These are phyloP conservation scores for Acmispon strigosus DNA, from an alignment of 306 rosid species.

Conservation along the genomic window DNA sequence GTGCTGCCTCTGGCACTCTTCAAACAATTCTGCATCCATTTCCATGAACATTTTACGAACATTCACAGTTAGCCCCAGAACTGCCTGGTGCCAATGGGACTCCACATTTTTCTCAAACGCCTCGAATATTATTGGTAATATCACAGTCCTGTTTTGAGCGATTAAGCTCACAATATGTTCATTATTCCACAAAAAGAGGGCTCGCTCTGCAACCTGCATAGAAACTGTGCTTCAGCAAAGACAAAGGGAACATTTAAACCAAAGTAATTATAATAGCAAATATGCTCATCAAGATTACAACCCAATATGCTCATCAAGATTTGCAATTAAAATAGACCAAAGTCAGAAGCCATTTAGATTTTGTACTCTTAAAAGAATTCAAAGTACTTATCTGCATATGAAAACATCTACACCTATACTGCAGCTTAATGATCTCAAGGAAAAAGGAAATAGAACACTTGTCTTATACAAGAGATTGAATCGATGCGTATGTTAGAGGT, in stretches of 20 bases:
- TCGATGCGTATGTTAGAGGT: too few relatives aligned
- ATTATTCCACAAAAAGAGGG: slow-evolving; percentile 92
- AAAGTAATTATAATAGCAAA: neutral
- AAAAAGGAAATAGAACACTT: too few relatives aligned
- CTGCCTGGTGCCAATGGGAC: slow-evolving; percentile 93
- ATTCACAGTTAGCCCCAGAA: slow-evolving; percentile 77
- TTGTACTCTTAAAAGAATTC: neutral
- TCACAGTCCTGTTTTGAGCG: slow-evolving; percentile 74
- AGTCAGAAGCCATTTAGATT: neutral
- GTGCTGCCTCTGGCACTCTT: slow-evolving; percentile 71
- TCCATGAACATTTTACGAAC: slow-evolving; percentile 88
- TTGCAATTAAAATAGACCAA: neutral
- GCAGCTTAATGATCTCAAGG: too few relatives aligned
- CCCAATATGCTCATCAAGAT: neutral
- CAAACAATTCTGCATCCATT: slow-evolving; percentile 88
- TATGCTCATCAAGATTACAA: slow-evolving; percentile 11
- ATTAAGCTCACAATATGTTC: slow-evolving; percentile 90
- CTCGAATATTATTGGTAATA: slow-evolving; percentile 70
- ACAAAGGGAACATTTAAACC: slow-evolving; percentile 1
- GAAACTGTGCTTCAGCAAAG: slow-evolving; percentile 19
- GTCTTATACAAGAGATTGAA: too few relatives aligned
- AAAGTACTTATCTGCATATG: too few relatives aligned
- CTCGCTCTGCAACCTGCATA: slow-evolving; percentile 93
- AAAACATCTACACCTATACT: too few relatives aligned
- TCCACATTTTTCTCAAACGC: slow-evolving; percentile 77